phyloP scores from a whole-genome alignment of 2,329 filamentous ascomycete genomes.

The Sodiomyces alkalinus region DNA sequence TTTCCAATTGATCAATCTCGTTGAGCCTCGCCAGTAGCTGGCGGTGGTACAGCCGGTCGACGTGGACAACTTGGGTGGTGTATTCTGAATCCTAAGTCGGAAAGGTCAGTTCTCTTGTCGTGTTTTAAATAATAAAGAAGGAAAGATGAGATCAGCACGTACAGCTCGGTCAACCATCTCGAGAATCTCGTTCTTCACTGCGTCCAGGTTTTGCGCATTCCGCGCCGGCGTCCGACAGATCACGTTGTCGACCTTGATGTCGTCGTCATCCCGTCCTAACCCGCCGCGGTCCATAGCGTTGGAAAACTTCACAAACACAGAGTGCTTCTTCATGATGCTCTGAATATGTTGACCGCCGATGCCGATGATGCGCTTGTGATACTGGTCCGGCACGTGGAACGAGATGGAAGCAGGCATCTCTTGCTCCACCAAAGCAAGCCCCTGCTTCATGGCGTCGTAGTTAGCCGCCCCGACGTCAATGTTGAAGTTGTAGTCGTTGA shows the following conservation, averaged over 20 bases:
- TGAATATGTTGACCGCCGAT: constrained; percentile 98
- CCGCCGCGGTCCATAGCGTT: constrained; percentile 95
- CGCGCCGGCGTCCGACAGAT: constrained; percentile 95
- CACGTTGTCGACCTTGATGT: constrained; percentile 97
- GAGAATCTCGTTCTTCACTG: constrained; percentile 97
- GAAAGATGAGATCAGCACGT: constrained; percentile 19
- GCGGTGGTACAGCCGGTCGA: constrained; percentile 89
- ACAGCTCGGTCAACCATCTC: constrained; percentile 96
- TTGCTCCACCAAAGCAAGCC: constrained; percentile 84
- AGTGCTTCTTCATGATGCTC: constrained; percentile 99
- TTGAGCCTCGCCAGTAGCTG: constrained; percentile 77
- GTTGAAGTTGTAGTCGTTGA: constrained; percentile 99
- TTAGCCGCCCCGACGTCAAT: constrained; percentile 89
- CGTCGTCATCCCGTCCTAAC: constrained; percentile 89
- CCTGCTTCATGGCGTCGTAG: constrained; percentile 90
- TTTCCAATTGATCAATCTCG: constrained; percentile 89
- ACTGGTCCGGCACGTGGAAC: constrained; percentile 97
- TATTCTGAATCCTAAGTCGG: constrained; percentile 72
- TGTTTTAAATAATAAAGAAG: background rate
- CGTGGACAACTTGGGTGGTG: constrained; percentile 81
- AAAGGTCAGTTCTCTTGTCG: background rate
- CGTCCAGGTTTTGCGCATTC: constrained; percentile 89
- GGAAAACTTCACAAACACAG: constrained; percentile 98
- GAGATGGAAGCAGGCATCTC: constrained; percentile 99
- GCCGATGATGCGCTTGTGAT: constrained; percentile 98